phyloP scores from a whole-genome alignment of 768 basidiomycete genomes.

The Mycena metata region DNA sequence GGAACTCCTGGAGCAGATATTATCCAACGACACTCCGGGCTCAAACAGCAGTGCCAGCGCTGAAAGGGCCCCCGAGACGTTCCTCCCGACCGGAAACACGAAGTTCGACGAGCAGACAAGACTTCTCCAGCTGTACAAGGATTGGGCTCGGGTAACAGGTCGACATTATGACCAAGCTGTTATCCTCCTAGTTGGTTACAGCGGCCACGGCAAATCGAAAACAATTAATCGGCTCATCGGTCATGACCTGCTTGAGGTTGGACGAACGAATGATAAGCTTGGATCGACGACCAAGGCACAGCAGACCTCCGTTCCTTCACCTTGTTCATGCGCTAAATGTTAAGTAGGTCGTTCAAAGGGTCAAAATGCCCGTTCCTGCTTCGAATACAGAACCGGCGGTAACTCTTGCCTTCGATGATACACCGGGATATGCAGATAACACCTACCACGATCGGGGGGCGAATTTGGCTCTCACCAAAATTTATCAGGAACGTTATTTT shows the following conservation, averaged over 20 bases:
- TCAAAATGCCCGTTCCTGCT: slow-evolving; percentile 6
- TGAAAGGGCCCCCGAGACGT: too few species aligned
- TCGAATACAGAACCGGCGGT: slow-evolving; percentile 4
- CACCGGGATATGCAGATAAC: slow-evolving; percentile 16
- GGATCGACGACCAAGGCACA: slow-evolving; percentile 15
- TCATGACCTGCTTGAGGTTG: slow-evolving; percentile 14
- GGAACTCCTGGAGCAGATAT: too few species aligned
- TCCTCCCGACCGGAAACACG: background rate
- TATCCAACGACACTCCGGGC: too few species aligned
- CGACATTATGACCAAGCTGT: too few species aligned
- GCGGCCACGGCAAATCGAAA: slow-evolving; percentile 29
- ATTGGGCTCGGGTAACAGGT: slow-evolving; percentile 4
- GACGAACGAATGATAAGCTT: background rate
- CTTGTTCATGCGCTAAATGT: background rate
- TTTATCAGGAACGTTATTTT: slow-evolving; percentile 17
- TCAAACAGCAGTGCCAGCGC: too few species aligned
- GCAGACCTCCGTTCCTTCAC: background rate
- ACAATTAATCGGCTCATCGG: slow-evolving; percentile 23
- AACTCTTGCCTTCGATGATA: slow-evolving; percentile 16
- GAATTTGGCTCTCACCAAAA: slow-evolving; percentile 10
- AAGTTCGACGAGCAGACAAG: slow-evolving; percentile 9
- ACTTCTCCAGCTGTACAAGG: slow-evolving; percentile 7
- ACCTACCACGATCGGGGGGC: slow-evolving; percentile 12
- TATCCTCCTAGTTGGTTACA: too few species aligned
- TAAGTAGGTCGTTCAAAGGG: slow-evolving; percentile 1